Evolutionary conservation across 164 flowering plant genomes (phyloP), one percentile per base, ranked within the genome.

Genomic region (Litsea cubeba): DNA sequence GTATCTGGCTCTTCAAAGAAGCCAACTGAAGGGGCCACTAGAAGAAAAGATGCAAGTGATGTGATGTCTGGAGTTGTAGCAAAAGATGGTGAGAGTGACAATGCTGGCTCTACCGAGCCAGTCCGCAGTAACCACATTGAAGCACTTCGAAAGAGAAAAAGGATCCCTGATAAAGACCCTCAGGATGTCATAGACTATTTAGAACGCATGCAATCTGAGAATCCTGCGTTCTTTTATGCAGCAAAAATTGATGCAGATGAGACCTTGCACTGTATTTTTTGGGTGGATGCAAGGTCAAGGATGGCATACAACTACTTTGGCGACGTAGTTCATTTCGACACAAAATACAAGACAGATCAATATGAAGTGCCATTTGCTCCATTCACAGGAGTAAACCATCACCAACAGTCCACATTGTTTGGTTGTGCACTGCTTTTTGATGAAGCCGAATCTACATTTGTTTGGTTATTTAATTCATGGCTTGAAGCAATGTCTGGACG

Each of bases 231-330:
- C 65, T 74, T 26, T 68, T 74, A 74, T 74, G 76, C 76, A 18
- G 57, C 67, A 72, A 90, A 88, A 77, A 83, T 90, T 76, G 94
- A 88, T 78, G 88, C 86, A 6, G 87, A 87, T 68, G 78, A 77
- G 68, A 80, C 83, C 28, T 75, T 88, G 87, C 81, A 76, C 35
- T 88, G 86, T 79, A 87, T 84, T 0, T 88, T 89, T 72, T 89
- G 94, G 91, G 85, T 87, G 28, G 90, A 90, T 87, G 83, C 90
- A 57, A 87, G 88, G 76, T 87, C 91, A 32, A 85, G 88, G 76
- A 65, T 82, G 68, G 86, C 90, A 32, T 90, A 88, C 75, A 72
- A 77, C 73, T 82, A 88, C 78, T 88, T 88, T 79, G 91, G 94
- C 60, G 91, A 90, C 76, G 83, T 83, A 1, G 87, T 90, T 65